Percentiles rank a stretch among this genome's conserved stretches.
Evolutionary conservation across 352 stramenopile species (phyloP).

Genomic region (Pythium aphanidermatum): DNA sequence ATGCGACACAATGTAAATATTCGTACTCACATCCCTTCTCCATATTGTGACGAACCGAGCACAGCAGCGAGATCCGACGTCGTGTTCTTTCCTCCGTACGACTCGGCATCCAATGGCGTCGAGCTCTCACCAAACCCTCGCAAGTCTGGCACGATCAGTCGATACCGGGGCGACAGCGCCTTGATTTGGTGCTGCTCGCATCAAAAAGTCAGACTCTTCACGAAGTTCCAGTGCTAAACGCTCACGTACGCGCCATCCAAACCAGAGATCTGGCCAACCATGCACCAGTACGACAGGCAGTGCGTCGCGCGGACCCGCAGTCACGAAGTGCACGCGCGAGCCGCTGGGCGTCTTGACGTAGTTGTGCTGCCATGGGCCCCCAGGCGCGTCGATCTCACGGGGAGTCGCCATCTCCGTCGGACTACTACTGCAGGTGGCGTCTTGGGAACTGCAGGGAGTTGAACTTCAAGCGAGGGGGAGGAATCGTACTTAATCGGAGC

Average conservation of each 20-base stretch:
- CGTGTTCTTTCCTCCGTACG: slow-evolving; percentile 57
- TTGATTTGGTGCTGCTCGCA: slow-evolving; percentile 44
- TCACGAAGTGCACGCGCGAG: slow-evolving; percentile 50
- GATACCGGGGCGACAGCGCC: slow-evolving; percentile 35
- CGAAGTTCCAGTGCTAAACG: background rate
- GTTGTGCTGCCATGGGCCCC: slow-evolving; percentile 9
- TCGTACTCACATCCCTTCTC: too few relatives aligned
- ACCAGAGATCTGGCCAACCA: slow-evolving; percentile 73
- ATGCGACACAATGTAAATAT: too few relatives aligned
- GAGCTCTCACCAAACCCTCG: slow-evolving; percentile 59
- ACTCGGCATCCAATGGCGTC: slow-evolving; percentile 31
- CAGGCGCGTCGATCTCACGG: slow-evolving; percentile 10
- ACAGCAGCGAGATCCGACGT: slow-evolving; percentile 43
- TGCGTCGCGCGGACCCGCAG: slow-evolving; percentile 39
- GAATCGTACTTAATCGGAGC: too few relatives aligned
- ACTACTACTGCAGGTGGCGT: background rate
- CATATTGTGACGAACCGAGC: slow-evolving; percentile 37
- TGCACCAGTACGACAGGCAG: slow-evolving; percentile 61
- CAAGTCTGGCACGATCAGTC: slow-evolving; percentile 56
- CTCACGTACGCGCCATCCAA: slow-evolving; percentile 43
- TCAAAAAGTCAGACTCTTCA: background rate
- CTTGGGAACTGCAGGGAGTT: background rate
- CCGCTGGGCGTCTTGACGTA: slow-evolving; percentile 13
- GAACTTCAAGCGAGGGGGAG: too few relatives aligned
- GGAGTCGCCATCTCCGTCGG: background rate